Conservation (phyloP, 495 filamentous ascomycete genomes). For the Aspergillus biplanus region DNA sequence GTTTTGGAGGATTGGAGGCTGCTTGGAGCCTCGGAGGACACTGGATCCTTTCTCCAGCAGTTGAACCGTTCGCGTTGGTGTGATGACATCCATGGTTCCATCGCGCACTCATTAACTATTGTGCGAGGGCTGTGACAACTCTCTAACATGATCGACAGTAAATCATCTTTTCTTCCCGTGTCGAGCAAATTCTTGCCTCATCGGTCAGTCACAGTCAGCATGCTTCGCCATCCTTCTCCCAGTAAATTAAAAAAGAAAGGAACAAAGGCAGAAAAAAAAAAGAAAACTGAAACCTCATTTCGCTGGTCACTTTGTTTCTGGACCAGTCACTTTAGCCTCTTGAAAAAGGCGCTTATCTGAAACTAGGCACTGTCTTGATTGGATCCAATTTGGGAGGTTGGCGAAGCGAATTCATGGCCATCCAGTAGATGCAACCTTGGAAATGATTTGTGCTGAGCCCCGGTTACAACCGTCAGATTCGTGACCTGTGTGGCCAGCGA, state of each 20-base stretch:
- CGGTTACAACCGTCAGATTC: background rate
- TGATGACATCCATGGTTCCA: conserved; percentile 12
- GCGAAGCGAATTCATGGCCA: background rate
- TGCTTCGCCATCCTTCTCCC: background rate
- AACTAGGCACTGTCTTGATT: conserved; percentile 15
- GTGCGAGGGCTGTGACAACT: conserved; percentile 16
- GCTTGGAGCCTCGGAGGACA: background rate
- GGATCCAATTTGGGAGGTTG: background rate
- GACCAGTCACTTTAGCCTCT: background rate
- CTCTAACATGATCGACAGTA: conserved; percentile 28
- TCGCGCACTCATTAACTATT: background rate
- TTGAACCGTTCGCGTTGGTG: background rate
- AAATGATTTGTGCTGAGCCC: conserved; percentile 4
- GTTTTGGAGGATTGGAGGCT: background rate
- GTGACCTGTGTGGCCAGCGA: background rate
- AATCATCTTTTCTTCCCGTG: conserved; percentile 6
- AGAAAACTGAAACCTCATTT: too few species aligned
- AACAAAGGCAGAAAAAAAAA: too few species aligned
- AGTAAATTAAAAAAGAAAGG: background rate
- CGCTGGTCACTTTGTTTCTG: background rate
- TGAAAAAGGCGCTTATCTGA: conserved; percentile 7
- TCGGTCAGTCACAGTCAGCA: background rate
- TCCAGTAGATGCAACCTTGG: conserved; percentile 16
- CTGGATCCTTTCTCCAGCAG: background rate
- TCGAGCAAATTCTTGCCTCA: background rate